A percentile compares a stretch with the other conserved stretches of the same genome.
phyloP scores from a whole-genome alignment of 345 rosid species.

The Ceriops tagal region DNA sequence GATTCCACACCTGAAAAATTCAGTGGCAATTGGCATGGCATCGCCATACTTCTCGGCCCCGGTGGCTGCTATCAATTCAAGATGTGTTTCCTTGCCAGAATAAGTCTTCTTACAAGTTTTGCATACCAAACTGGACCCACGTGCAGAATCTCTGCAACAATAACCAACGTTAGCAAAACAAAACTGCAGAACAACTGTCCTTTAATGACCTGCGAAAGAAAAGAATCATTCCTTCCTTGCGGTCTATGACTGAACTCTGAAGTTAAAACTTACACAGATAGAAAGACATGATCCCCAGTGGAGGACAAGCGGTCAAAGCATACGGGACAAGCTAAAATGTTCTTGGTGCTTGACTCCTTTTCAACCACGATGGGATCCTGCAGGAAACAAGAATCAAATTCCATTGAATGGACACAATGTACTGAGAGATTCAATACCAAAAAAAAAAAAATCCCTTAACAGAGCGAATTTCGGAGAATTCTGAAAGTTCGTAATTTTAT shows the following conservation, averaged over 20 bases:
- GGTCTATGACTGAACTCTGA: neutral
- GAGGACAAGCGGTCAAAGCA: conserved; percentile 50
- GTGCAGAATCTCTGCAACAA: conserved; percentile 39
- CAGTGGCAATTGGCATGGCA: conserved; percentile 53
- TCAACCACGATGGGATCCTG: conserved; percentile 37
- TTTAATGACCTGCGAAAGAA: neutral
- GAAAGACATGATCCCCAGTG: conserved; percentile 26
- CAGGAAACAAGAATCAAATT: neutral
- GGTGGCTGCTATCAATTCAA: conserved; percentile 60
- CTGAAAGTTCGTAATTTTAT: too few relatives aligned
- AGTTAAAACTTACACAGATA: conserved; percentile 43
- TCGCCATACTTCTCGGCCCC: conserved; percentile 49
- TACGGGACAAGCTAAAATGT: conserved; percentile 73
- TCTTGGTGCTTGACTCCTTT: conserved; percentile 27
- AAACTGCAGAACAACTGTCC: neutral
- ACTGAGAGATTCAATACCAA: too few relatives aligned
- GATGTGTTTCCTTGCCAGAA: conserved; percentile 53
- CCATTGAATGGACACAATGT: too few relatives aligned
- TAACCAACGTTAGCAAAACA: conserved; percentile 11
- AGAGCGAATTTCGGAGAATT: neutral
- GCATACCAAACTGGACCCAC: conserved; percentile 51
- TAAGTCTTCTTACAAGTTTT: conserved; percentile 61
- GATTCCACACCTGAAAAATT: conserved; percentile 44
- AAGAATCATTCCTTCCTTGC: neutral
- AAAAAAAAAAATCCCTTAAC: too few relatives aligned